phyloP scores from a whole-genome alignment of 73 alveolate species.

The Stentor roeselii region DNA sequence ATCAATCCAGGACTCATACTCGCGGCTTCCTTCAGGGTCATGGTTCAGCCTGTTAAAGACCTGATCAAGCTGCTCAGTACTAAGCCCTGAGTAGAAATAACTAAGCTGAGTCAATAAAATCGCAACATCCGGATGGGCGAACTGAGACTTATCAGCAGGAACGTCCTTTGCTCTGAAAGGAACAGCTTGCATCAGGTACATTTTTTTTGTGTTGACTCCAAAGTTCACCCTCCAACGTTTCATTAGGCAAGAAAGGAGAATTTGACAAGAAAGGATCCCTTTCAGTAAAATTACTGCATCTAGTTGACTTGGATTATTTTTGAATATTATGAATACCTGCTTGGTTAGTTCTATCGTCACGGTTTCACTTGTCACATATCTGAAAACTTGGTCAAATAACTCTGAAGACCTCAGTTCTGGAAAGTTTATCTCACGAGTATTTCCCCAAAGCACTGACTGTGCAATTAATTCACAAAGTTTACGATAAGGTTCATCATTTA shows the following conservation, averaged over 20 bases:
- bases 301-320: background rate
- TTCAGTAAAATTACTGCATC: background rate
- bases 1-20: background rate
- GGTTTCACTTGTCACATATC: background rate
- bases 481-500: background rate
- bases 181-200: background rate
- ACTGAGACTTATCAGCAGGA: slow-evolving; percentile 29
- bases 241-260: background rate
- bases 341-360: background rate
- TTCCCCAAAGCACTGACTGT: background rate
- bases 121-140: slow-evolving; percentile 18
- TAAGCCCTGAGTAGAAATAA: background rate
- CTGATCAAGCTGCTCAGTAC: background rate
- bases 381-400: background rate
- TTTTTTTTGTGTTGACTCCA: background rate
- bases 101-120: slow-evolving; percentile 15
- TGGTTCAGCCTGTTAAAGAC: background rate
- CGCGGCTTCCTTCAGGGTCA: background rate
- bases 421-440: background rate
- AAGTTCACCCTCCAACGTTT: background rate
- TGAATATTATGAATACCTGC: background rate
- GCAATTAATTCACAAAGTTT: background rate
- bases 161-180: slow-evolving; percentile 29
- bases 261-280: background rate
- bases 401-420: background rate